Base-by-base conservation (phyloP, 306 rosid genomes). In the Mimosa bimucronata region DNA sequence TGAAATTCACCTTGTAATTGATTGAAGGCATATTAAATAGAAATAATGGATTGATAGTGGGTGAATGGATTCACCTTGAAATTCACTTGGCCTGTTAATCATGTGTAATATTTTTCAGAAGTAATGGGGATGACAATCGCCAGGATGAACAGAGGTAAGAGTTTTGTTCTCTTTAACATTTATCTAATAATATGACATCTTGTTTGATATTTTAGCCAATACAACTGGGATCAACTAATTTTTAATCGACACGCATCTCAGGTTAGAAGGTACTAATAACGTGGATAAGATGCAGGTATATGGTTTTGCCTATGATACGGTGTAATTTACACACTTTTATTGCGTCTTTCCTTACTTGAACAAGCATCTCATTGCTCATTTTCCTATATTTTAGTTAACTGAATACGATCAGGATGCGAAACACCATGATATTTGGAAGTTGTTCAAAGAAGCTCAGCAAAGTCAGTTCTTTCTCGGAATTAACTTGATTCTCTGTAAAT, bases 381-480 rank as follows among this genome's bases (percentile, higher is more conserved):
- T 9, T 9, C 78, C n/a, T 23, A 66, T 66, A 34, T 78, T 74
- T 60, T 80, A 91, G 93, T 34, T 87, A 30, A 67, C 87, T 23
- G 52, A 79, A 31, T 90, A 80, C 52, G 88, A 69, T 66, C 66
- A 74, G 53, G 82, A 75, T 74, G 83, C 55, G 71, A 87, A 86
- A 44, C 80, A 68, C 21, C 76, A 38, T 55, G 85, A 89, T 21
- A 82, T 92, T 84, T 89, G 94, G 97, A 26, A 78, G 68, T 88
- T 87, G 75, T 94, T 94, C 87, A 86, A 77, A 75, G 97, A 90
- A 88, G 97, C 98, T 82, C 97, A 92, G 85, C 94, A 81, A 79
- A 94, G 98, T 94, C 83, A 81, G 87, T 89, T 31, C 71, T 75
- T 41, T 77, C 79, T 21, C 66, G 16, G 25, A 6, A 38, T 58